Percentiles rank a stretch among this genome's conserved stretches.
Evolutionary conservation across 345 rosid species (phyloP).

Genomic region (Brassica napus): Da-Ae NC_063441.1:9499501-9500000

Average conservation of each 20-base stretch:
- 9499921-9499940: constrained; percentile 7
- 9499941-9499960: neutral
- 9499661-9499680: constrained; percentile 3
- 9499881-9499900: constrained; percentile 38
- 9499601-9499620: neutral
- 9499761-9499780: constrained; percentile 20
- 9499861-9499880: constrained; percentile 35
- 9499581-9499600: too few relatives aligned
- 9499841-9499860: constrained; percentile 46
- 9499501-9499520: neutral
- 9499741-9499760: constrained; percentile 30
- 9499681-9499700: constrained; percentile 31
- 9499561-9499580: too few relatives aligned
- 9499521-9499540: neutral
- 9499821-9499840: constrained; percentile 68
- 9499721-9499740: constrained; percentile 39
- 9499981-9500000: constrained; percentile 52
- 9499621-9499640: neutral
- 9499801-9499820: too few relatives aligned
- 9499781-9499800: constrained; percentile 40
- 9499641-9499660: neutral
- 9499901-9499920: constrained; percentile 25
- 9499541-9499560: too few relatives aligned
- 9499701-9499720: constrained; percentile 35
- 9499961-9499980: constrained; percentile 28